A percentile compares a stretch with the other conserved stretches of the same genome.
phyloP scores from a whole-genome alignment of 495 filamentous ascomycete genomes.

The Lasiosphaeris hirsuta region DNA sequence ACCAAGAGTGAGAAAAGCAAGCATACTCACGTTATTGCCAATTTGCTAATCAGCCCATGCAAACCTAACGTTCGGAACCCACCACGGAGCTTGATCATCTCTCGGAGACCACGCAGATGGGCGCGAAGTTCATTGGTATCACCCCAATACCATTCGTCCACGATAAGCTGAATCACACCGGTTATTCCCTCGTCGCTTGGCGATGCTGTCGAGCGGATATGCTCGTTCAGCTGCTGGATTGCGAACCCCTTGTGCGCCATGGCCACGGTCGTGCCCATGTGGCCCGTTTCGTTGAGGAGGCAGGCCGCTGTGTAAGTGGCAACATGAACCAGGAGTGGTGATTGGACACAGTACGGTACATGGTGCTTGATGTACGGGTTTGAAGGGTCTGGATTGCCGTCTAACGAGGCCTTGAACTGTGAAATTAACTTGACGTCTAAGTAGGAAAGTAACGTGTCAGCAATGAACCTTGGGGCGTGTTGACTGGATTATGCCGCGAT shows the following conservation, averaged over 20 bases:
- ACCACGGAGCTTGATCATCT: slow-evolving; percentile 35
- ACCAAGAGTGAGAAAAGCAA: not conserved
- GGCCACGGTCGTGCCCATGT: slow-evolving; percentile 32
- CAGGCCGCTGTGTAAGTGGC: slow-evolving; percentile 39
- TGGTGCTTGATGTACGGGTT: slow-evolving; percentile 36
- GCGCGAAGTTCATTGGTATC: slow-evolving; percentile 27
- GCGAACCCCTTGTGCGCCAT: slow-evolving; percentile 36
- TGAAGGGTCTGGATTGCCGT: slow-evolving; percentile 35
- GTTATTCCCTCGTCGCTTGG: slow-evolving; percentile 36
- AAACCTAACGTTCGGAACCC: slow-evolving; percentile 36
- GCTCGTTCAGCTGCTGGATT: slow-evolving; percentile 35
- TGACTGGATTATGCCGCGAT: too few relatives aligned
- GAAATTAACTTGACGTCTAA: slow-evolving; percentile 56
- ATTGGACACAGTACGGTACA: slow-evolving; percentile 34
- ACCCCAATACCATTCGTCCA: slow-evolving; percentile 41
- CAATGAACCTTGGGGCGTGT: too few relatives aligned
- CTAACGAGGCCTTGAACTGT: slow-evolving; percentile 42
- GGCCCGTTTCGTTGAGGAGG: slow-evolving; percentile 37
- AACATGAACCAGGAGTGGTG: slow-evolving; percentile 31
- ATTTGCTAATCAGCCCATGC: slow-evolving; percentile 36
- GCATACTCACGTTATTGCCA: slow-evolving; percentile 33
- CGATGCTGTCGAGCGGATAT: slow-evolving; percentile 28
- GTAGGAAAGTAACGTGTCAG: slow-evolving; percentile 11
- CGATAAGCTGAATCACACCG: slow-evolving; percentile 35
- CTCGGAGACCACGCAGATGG: slow-evolving; percentile 32